phyloP scores from a whole-genome alignment of 345 rosid species.

The Excoecaria cochinchinensis region DNA sequence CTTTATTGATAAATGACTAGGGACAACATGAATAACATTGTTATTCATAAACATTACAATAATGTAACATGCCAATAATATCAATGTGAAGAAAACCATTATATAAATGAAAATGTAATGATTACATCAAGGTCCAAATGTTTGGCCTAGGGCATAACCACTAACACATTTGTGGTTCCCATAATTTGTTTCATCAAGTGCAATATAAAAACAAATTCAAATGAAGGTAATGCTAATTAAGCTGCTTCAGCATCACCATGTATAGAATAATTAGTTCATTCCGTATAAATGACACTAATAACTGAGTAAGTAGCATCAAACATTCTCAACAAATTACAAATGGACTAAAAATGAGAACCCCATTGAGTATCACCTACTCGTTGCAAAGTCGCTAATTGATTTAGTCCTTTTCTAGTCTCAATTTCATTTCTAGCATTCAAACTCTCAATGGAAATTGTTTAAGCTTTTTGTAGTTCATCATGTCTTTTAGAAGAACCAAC shows the following conservation, averaged over 20 bases:
- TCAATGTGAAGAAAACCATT: too few species aligned
- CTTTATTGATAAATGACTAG: too few species aligned
- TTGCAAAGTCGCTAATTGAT: conserved; percentile 6
- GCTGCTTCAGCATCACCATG: not conserved
- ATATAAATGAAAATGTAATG: too few species aligned
- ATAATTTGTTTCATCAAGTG: not conserved
- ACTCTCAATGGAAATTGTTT: conserved; percentile 1
- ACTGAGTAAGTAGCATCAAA: not conserved
- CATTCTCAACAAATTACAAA: not conserved
- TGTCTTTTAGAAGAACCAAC: not conserved
- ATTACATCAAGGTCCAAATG: too few species aligned
- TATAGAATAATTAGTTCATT: not conserved
- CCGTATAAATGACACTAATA: not conserved
- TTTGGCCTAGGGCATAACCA: too few species aligned
- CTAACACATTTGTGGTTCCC: conserved; percentile 4
- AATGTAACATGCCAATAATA: too few species aligned
- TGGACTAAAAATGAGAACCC: not conserved
- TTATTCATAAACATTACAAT: too few species aligned
- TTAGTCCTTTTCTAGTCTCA: not conserved
- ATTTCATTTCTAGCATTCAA: not conserved
- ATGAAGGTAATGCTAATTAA: not conserved
- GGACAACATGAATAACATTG: too few species aligned
- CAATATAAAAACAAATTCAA: conserved; percentile 1
- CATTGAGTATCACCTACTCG: not conserved
- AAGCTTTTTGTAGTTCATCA: not conserved